Conservation (phyloP, 768 basidiomycete species). For the Rhodotorula paludigena region DNA sequence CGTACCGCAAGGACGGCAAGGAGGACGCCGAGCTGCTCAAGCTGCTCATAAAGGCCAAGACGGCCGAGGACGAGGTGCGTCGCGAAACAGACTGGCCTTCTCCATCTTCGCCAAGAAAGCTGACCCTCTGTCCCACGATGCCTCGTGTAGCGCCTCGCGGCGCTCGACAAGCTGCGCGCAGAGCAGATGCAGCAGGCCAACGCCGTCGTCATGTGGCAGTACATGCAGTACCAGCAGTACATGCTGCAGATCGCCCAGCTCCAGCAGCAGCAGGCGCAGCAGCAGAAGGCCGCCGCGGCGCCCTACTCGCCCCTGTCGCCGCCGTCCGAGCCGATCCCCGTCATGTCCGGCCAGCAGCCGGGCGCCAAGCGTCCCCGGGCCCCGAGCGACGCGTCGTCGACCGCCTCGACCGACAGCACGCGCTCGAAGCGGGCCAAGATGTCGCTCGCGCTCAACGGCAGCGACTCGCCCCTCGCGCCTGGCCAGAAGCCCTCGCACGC, state of each 20-base stretch:
- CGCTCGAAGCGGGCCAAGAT: slow-evolving; percentile 6
- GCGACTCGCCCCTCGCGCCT: background rate
- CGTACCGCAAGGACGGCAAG: slow-evolving; percentile 19
- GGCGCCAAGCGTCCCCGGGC: slow-evolving; percentile 5
- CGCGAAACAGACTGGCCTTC: no score
- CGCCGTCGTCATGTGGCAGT: slow-evolving; percentile 17
- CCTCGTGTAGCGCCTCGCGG: slow-evolving; percentile 26
- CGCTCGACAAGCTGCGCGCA: slow-evolving; percentile 29
- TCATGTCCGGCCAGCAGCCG: background rate
- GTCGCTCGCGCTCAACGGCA: background rate
- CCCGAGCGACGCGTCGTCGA: background rate
- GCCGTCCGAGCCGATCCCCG: slow-evolving; percentile 1
- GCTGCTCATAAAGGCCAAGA: slow-evolving; percentile 24
- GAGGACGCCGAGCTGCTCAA: slow-evolving; percentile 28
- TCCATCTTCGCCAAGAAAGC: background rate
- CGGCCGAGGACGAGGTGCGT: slow-evolving; percentile 34
- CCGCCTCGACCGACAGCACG: background rate
- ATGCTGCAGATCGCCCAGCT: slow-evolving; percentile 4
- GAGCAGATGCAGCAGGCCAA: slow-evolving; percentile 28
- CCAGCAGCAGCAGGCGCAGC: slow-evolving; percentile 4
- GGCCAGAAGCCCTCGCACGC: slow-evolving; percentile 4
- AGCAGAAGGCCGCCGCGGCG: background rate
- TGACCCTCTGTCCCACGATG: background rate
- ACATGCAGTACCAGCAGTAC: slow-evolving; percentile 6
- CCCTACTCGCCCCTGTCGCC: slow-evolving; percentile 24